Evolutionary conservation across 495 filamentous ascomycete genomes (phyloP).

Genomic region (Penicillium ucsense): DNA sequence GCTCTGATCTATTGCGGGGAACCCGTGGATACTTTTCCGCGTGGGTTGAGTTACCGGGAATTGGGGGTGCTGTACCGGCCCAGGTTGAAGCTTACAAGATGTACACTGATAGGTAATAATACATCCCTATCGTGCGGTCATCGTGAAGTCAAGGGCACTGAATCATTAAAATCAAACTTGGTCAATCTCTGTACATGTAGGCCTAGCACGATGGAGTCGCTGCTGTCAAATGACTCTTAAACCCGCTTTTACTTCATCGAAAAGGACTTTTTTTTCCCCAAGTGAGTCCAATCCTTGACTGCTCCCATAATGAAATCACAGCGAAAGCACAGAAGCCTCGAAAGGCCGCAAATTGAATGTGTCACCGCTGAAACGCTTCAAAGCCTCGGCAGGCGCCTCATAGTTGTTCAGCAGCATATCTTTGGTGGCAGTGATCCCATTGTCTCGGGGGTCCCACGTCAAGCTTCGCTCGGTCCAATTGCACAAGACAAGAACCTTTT

Average conservation of each 20-base stretch:
- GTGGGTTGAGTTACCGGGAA: too few relatives aligned
- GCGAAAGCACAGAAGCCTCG: conserved; percentile 26
- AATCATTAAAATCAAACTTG: too few relatives aligned
- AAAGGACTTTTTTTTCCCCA: too few relatives aligned
- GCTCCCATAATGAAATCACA: conserved; percentile 3
- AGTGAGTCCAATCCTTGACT: background rate
- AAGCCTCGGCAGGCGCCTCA: conserved; percentile 13
- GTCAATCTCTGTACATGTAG: too few relatives aligned
- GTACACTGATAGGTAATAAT: too few relatives aligned
- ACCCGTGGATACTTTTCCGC: conserved; percentile 5
- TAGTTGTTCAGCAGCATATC: conserved; percentile 37
- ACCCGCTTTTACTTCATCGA: too few relatives aligned
- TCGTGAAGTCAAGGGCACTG: too few relatives aligned
- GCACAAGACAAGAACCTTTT: conserved; percentile 39
- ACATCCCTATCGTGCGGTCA: too few relatives aligned
- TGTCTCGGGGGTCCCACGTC: conserved; percentile 31
- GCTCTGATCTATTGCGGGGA: conserved; percentile 20
- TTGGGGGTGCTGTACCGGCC: too few relatives aligned
- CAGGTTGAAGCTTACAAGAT: too few relatives aligned
- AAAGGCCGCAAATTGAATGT: conserved; percentile 32
- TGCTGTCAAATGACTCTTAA: too few relatives aligned
- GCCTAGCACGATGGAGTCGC: too few relatives aligned
- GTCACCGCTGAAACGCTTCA: conserved; percentile 15
- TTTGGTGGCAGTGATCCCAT: conserved; percentile 21
- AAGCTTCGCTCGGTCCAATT: conserved; percentile 39